phyloP scores from a whole-genome alignment of 2,329 filamentous ascomycete species.

The Coniochaeta prunicola region DNA sequence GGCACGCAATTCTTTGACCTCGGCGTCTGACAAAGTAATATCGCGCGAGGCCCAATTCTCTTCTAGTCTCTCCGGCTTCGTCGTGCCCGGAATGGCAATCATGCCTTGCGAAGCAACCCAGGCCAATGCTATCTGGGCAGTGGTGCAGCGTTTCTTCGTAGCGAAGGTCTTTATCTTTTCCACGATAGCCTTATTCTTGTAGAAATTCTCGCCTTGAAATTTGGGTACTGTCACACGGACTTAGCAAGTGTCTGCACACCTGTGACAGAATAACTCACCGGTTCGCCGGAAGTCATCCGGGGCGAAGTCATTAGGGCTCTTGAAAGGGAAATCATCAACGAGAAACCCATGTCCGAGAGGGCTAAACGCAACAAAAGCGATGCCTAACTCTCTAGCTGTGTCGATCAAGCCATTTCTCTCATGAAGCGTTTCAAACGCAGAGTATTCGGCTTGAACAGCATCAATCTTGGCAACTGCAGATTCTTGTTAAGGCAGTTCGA shows the following conservation, averaged over 20 bases:
- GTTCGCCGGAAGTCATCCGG: constrained; percentile 30
- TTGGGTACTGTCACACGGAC: constrained; percentile 19
- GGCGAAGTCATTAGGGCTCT: constrained; percentile 37
- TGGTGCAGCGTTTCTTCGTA: constrained; percentile 21
- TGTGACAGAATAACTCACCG: constrained; percentile 13
- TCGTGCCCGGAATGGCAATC: constrained; percentile 3
- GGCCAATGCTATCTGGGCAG: constrained; percentile 25
- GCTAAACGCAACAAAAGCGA: constrained; percentile 37
- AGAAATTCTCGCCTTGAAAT: constrained; percentile 36
- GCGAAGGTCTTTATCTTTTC: constrained; percentile 33
- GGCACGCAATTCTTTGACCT: too few species aligned
- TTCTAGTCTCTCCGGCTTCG: neutral
- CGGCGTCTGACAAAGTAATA: constrained; percentile 24
- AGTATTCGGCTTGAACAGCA: constrained; percentile 38
- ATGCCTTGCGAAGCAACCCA: constrained; percentile 21
- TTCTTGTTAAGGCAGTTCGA: too few species aligned
- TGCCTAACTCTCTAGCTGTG: constrained; percentile 28
- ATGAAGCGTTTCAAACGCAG: constrained; percentile 31
- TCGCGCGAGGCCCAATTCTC: constrained; percentile 23
- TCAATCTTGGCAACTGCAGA: constrained; percentile 41
- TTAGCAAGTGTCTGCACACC: neutral
- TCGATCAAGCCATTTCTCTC: constrained; percentile 32
- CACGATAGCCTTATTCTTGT: constrained; percentile 32
- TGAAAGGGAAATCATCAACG: constrained; percentile 33
- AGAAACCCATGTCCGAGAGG: constrained; percentile 40